Conservation (phyloP, 1,284 basidiomycete species). For the Pseudozyma tsukubaensis region DNA sequence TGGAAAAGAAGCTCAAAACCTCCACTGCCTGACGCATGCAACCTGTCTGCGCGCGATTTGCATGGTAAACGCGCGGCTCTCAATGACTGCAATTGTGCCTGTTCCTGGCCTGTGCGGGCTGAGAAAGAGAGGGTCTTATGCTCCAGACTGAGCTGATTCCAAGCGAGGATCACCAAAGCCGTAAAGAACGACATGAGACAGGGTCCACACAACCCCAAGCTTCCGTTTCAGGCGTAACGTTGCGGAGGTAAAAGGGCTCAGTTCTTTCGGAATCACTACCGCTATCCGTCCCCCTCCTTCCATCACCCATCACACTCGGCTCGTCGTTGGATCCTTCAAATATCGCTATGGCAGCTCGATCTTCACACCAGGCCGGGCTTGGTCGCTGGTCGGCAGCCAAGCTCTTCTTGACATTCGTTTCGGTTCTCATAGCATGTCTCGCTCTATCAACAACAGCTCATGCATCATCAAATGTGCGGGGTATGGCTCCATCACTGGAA, state of each 20-base stretch:
- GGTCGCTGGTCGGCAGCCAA: neutral
- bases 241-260: neutral
- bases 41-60: neutral
- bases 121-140: neutral
- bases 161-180: conserved; percentile 1
- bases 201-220: conserved; percentile 19
- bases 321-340: too few relatives aligned
- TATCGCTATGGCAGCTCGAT: too few relatives aligned
- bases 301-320: neutral
- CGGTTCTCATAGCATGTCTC: neutral
- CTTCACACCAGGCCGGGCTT: neutral
- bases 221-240: conserved; percentile 17
- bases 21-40: neutral
- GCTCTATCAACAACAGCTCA: neutral
- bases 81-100: neutral
- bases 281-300: neutral
- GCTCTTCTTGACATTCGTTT: neutral
- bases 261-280: neutral
- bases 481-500: conserved; percentile 19
- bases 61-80: conserved; percentile 3
- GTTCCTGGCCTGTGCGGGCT: conserved; percentile 23
- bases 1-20: neutral
- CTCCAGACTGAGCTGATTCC: neutral
- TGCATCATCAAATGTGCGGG: conserved; percentile 20
- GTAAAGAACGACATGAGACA: conserved; percentile 1